These are phyloP conservation scores for Colletotrichum lentis DNA, from an alignment of 2,329 filamentous ascomycete genomes.

Conservation along the genomic window DNA sequence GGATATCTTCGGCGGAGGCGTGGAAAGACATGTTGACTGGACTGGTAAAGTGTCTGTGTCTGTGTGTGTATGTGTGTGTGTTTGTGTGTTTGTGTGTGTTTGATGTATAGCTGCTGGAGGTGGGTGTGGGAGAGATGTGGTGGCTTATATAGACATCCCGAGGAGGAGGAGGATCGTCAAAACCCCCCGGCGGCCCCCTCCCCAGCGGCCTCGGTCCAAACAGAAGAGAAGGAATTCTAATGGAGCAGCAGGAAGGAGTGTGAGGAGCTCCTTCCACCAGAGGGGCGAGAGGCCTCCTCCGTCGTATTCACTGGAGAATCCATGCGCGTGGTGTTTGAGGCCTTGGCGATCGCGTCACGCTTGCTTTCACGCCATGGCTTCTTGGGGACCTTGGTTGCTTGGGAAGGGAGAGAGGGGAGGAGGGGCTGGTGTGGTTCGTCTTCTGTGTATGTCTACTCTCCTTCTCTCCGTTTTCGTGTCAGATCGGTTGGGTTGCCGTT, in stretches of 20 bases:
- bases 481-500: not conserved
- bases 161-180: not conserved
- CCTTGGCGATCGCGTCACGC: slow-evolving; percentile 33
- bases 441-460: not conserved
- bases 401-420: too few relatives aligned
- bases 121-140: slow-evolving; percentile 1
- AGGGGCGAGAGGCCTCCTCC: slow-evolving; percentile 31
- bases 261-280: not conserved
- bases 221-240: not conserved
- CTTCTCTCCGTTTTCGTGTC: not conserved
- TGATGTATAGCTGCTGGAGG: not conserved
- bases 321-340: not conserved
- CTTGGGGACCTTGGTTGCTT: not conserved
- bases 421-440: not conserved
- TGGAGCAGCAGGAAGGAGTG: not conserved
- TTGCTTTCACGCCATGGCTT: not conserved
- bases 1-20: slow-evolving; percentile 54
- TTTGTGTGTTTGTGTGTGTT: slow-evolving; percentile 3
- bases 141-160: slow-evolving; percentile 8
- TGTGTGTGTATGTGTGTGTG: not conserved
- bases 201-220: not conserved
- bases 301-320: slow-evolving; percentile 14
- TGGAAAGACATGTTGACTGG: slow-evolving; percentile 60
- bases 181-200: too few relatives aligned
- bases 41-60: too few relatives aligned